Conservation (phyloP, 257 asterid species). For the Nicotiana undulata region DNA sequence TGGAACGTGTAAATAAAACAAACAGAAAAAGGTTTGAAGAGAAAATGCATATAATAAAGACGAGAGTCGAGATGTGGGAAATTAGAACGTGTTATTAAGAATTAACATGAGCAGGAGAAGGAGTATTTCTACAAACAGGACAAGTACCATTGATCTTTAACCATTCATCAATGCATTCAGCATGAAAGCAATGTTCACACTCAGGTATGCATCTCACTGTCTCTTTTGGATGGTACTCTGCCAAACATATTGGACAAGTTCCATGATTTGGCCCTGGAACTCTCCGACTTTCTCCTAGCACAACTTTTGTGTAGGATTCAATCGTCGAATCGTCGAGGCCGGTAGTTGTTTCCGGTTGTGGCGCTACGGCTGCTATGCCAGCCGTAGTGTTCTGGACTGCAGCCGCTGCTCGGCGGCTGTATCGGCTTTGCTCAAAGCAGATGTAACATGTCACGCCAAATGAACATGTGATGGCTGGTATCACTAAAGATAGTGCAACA, state of each 20-base stretch:
- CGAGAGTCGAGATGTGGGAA: background rate
- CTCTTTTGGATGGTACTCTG: slow-evolving; percentile 60
- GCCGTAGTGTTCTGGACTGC: slow-evolving; percentile 9
- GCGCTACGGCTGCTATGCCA: slow-evolving; percentile 10
- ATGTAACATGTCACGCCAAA: slow-evolving; percentile 17
- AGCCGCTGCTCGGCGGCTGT: background rate
- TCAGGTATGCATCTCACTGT: slow-evolving; percentile 51
- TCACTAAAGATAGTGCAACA: slow-evolving; percentile 17
- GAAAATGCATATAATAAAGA: background rate
- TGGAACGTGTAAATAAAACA: too few species aligned
- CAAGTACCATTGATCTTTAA: slow-evolving; percentile 50
- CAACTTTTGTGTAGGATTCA: slow-evolving; percentile 53
- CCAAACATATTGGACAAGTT: slow-evolving; percentile 71
- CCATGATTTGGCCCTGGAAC: slow-evolving; percentile 51
- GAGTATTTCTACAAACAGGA: slow-evolving; percentile 71
- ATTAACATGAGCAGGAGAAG: slow-evolving; percentile 22
- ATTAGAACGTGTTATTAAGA: background rate
- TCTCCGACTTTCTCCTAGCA: slow-evolving; percentile 62
- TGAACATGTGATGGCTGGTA: slow-evolving; percentile 26
- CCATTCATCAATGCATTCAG: slow-evolving; percentile 85
- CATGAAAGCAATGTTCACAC: slow-evolving; percentile 80
- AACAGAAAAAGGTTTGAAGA: background rate
- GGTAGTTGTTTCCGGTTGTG: slow-evolving; percentile 6
- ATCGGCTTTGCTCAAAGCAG: background rate
- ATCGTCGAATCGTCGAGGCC: slow-evolving; percentile 66